phyloP scores from a whole-genome alignment of 2,329 filamentous ascomycete genomes.

The Ceratocystis eucalypticola region DNA sequence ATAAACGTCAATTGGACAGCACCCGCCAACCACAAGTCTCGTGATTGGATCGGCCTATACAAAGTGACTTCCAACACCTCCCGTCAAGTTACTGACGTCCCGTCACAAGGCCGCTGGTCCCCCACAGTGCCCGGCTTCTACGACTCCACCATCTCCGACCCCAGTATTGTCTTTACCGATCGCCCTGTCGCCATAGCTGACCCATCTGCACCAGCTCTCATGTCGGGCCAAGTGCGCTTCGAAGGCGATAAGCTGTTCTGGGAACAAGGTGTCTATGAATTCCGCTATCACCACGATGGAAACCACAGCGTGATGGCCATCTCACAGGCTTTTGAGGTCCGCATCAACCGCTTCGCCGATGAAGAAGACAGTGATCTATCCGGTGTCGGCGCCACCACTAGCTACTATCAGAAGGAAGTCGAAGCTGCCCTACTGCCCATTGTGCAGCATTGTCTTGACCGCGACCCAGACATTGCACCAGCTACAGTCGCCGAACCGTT shows the following conservation, averaged over 20 bases:
- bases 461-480: slow-evolving; percentile 81
- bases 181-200: slow-evolving; percentile 33
- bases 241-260: slow-evolving; percentile 91
- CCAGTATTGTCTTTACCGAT: slow-evolving; percentile 61
- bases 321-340: slow-evolving; percentile 83
- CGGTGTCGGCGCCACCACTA: slow-evolving; percentile 26
- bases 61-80: slow-evolving; percentile 89
- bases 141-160: slow-evolving; percentile 60
- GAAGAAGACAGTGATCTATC: slow-evolving; percentile 47
- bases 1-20: slow-evolving; percentile 86
- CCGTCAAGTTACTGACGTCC: slow-evolving; percentile 67
- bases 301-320: slow-evolving; percentile 90
- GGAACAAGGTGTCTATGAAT: slow-evolving; percentile 92
- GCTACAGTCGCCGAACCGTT: slow-evolving; percentile 67
- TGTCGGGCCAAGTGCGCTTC: slow-evolving; percentile 74
- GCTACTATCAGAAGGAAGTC: slow-evolving; percentile 52
- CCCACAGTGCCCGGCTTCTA: slow-evolving; percentile 65
- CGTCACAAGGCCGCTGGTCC: slow-evolving; percentile 80
- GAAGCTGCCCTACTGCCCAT: slow-evolving; percentile 68
- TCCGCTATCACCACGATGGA: slow-evolving; percentile 89
- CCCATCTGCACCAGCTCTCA: slow-evolving; percentile 42
- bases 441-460: slow-evolving; percentile 83
- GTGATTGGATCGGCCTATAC: slow-evolving; percentile 93
- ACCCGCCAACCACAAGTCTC: slow-evolving; percentile 71
- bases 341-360: slow-evolving; percentile 64